Base-by-base conservation (phyloP, 176 grass and related monocot genomes). In the Oryza nivara region DNA sequence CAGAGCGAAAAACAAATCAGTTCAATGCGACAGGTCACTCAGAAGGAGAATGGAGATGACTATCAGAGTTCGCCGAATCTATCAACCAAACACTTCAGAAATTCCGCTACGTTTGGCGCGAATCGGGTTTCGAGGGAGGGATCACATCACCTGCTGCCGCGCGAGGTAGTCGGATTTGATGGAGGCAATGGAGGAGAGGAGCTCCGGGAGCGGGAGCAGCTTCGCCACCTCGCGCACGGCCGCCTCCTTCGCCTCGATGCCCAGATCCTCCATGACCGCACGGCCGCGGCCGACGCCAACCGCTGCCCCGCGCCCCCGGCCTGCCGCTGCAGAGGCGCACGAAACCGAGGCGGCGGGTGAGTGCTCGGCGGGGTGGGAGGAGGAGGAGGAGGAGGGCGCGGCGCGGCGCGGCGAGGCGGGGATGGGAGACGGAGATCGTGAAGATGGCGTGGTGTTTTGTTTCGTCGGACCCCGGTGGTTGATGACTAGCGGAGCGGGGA, bases 181-280 rank as follows among this genome's bases (percentile, higher is more conserved):
- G 82, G 91, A 89, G 25, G 93, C 74, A 80, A 98, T 95, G 77
- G 93, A 95, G n/a, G 93, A 86, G 47, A 98, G 91, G 76, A 93
- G 89, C 68, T 98, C 96, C 72, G 93, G 93, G 70, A 93, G 88
- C 63, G 93, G 89, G 43, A 98, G 91, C 60, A 98, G 89, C 93
- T 98, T 98, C 48, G 96, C 96, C 74, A 98, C 96, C 93, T 98
- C 96, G 16, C 96, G 96, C 68, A 98, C 96, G 44, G 96, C 93
- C 14, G 96, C 85, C 41, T 98, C 96, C 83, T 95, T 98, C 5
- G 96, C 91, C 76, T 98, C 96, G 73, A 98, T 98, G 83, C 93
- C 96, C 91, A 93, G 85, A 95, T 98, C 93, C 77, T 98, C 93
- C 96, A 98, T 95, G 77, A 77, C 84, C n/a, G 58, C 64, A 17